Base-by-base conservation (phyloP, 129 eudicot genomes). In the Helianthus tuberosus region DNA sequence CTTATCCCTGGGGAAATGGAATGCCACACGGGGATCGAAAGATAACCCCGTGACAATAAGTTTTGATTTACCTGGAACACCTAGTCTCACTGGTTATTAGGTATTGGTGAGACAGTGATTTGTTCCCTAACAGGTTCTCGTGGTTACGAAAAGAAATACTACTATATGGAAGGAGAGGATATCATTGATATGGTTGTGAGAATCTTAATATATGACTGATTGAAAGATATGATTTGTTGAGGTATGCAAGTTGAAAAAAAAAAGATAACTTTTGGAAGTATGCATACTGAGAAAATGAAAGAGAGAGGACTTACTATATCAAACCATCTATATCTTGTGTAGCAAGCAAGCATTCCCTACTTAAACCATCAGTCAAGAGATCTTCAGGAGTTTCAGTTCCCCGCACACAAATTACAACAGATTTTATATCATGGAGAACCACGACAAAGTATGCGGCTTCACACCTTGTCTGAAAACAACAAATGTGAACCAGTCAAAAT, bases 311-410 rank as follows among this genome's bases (percentile, higher is more conserved):
- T 43, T 84, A 83, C 96, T 74, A 80, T 41, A 82, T 72, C 55
- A 89, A 69, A 39, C 96, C 89, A 75, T 82, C 84, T 4, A 89
- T 67, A 64, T 89, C 92, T 75, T 89, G 83, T 25, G 77, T 11
- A 48, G 81, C 75, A 54, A 89, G 85, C 74, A 57, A 16, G 77
- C 89, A 82, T 82, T 84, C 92, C 79, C 86, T 84, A 55, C 92
- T 77, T 80, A 89, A 74, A 15, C 92, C 96, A 80, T 89, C 92
- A 6, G 92, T 89, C 79, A 89, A 71, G 20, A 89, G 83, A 79
- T 89, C 96, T 75, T 89, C 96, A 15, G 96, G 96, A 20, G 88
- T 89, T 85, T 89, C 96, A 80, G 96, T 89, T 43, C 96, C 96
- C 10, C 96, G 69, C 62, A 89, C 88, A 70, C 88, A 78, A 77